Evolutionary conservation across 1,284 basidiomycete genomes (phyloP), one percentile per base, ranked within the genome.

Genomic region (Sparassis latifolia): DNA sequence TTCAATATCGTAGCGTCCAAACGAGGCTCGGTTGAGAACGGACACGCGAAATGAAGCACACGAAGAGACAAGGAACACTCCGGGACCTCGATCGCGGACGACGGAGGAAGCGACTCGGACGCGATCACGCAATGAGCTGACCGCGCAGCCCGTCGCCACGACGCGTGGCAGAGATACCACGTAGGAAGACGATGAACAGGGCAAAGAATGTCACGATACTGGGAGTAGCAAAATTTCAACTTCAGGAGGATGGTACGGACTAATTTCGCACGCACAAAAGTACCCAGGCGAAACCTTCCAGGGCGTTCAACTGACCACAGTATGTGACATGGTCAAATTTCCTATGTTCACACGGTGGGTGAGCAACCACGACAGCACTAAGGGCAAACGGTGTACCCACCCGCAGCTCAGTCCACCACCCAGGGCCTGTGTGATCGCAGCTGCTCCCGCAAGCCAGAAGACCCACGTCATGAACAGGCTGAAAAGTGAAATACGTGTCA

Each of bases 351-450:
- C 20, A 20, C 44, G 30, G 42, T 43, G 10, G 49, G 41, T n/a
- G 12, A 42, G 29, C 32, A 29, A 33, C 35, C 37, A 20, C 20
- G 20, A 20, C 20, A 20, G 20, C 10, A 42, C 31, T 6, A 12
- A 45, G 47, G 47, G 28, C 27, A 37, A 46, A 39, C 32, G 47
- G 47, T 2, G 9, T 6, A 74, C 74, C 47, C 63, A 81, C 82
- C 59, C 62, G 77, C 86, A 89, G 59, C 85, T 80, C 46, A 85
- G 62, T 9, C 84, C 78, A 28, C 86, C 86, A 10, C 81, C 80
- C 30, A 87, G 70, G 37, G 75, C 69, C 28, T 76, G 67, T 1
- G 86, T 89, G 47, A 89, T 76, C 20, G 82, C 76, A 2, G 82
- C 81, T 2, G 85, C 66, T 9, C 56, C 66, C 1, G 67, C 60